Evolutionary conservation across 139 green algal species (phyloP), one percentile per base, ranked within the genome.

Genomic region (Micromonas commoda): DNA sequence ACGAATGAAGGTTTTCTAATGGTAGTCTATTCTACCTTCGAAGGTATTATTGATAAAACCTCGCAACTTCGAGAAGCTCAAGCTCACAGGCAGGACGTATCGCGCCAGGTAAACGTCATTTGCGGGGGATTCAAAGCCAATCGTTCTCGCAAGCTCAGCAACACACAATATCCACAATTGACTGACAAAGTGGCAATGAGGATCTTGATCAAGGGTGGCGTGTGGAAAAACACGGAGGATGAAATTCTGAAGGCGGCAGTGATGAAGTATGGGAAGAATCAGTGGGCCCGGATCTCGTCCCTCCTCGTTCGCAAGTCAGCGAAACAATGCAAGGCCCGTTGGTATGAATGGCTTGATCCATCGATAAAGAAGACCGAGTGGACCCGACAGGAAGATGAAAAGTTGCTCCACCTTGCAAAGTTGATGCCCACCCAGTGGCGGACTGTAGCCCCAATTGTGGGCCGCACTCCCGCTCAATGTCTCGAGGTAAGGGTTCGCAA

Each of bases 141-240:
- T 64, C 23, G 21, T 64, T 64, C 23, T 64, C 21, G 53, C 53
- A 26, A 23, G 23, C 21, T 21, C 21, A 64, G 53, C 53, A 21
- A 26, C 23, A 23, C 53, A 26, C 53, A 23, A 34, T 73, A 57
- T 81, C 13, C 77, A 84, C 54, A 33, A 64, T 1, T 77, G 6
- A 54, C 85, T 82, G 53, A n/a, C n/a, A n/a, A n/a, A n/a, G n/a
- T n/a, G n/a, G n/a, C n/a, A n/a, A 95, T 96, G 90, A 85, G 91
- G 83, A 95, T 97, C 73, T 88, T 91, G 84, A 95, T 96, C 79
- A 97, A 97, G 77, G 93, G 93, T 68, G 93, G 92, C 68, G 90
- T 98, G 51, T 99, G 95, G 94, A 98, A 98, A 79, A 99, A 99
- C 89, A 99, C 93, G 21, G 96, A 97, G 90, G 96, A 99, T 94